Conservation (phyloP, 805 yeast genomes). For the Ascoidea asiatica region DNA sequence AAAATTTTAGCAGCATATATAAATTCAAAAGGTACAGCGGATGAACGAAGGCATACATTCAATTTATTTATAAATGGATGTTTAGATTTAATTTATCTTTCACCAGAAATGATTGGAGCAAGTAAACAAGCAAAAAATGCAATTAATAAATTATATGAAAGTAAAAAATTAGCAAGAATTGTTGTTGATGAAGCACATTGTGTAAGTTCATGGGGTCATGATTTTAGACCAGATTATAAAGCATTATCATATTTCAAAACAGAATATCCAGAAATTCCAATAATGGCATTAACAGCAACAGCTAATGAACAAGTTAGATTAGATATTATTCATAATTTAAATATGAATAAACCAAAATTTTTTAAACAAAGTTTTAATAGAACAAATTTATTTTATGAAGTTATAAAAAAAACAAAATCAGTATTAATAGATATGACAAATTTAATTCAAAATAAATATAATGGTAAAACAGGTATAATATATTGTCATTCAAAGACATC, state of each 20-base stretch:
- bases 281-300: constrained; percentile 95
- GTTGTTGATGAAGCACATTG: constrained; percentile 98
- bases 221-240: constrained; percentile 91
- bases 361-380: constrained; percentile 89
- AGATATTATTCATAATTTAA: constrained; percentile 74
- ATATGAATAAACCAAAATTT: constrained; percentile 45
- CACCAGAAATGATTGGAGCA: constrained; percentile 88
- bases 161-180: constrained; percentile 57
- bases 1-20: constrained; percentile 79
- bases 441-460: constrained; percentile 37
- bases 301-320: constrained; percentile 82
- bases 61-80: constrained; percentile 50
- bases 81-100: constrained; percentile 67
- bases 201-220: constrained; percentile 98
- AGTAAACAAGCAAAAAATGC: constrained; percentile 56
- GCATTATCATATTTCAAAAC: constrained; percentile 60
- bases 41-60: constrained; percentile 50
- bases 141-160: constrained; percentile 41
- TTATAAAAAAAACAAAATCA: constrained; percentile 47
- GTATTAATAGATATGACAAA: constrained; percentile 42
- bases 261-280: constrained; percentile 67
- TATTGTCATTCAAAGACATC: constrained; percentile 85
- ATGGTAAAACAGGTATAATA: constrained; percentile 66
- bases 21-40: constrained; percentile 56
- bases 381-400: constrained; percentile 70